Evolutionary conservation across 2,329 filamentous ascomycete species (phyloP).

Genomic region (Pyrenophora graminea): DNA sequence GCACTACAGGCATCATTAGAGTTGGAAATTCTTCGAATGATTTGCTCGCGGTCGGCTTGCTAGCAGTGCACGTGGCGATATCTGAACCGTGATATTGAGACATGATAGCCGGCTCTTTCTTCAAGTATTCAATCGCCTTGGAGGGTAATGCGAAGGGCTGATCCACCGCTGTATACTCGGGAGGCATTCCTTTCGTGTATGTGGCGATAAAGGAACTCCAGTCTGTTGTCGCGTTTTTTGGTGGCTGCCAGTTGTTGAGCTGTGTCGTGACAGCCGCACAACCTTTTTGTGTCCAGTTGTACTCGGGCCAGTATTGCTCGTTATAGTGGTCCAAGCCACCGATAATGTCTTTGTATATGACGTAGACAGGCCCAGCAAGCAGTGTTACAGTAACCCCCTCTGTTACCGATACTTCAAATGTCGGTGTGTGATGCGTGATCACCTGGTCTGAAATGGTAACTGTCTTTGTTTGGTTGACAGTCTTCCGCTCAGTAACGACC

Average conservation of each 20-base stretch:
- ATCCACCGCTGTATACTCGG: background rate
- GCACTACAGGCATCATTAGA: background rate
- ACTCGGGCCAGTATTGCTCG: constrained; percentile 2
- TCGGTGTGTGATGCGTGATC: constrained; percentile 28
- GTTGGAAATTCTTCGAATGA: background rate
- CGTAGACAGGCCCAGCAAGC: constrained; percentile 36
- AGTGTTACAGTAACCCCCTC: constrained; percentile 19
- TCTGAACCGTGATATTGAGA: constrained; percentile 32
- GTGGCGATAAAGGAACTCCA: constrained; percentile 37
- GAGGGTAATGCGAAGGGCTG: constrained; percentile 26
- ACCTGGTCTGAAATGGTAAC: constrained; percentile 16
- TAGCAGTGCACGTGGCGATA: constrained; percentile 34
- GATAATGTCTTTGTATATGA: constrained; percentile 34
- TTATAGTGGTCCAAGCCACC: constrained; percentile 27
- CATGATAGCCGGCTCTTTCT: constrained; percentile 23
- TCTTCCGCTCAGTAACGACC: constrained; percentile 26
- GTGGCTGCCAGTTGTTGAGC: constrained; percentile 25
- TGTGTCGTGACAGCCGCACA: constrained; percentile 15
- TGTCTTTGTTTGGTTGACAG: constrained; percentile 35
- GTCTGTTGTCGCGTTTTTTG: constrained; percentile 20
- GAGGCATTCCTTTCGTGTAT: constrained; percentile 7
- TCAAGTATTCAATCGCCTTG: constrained; percentile 29
- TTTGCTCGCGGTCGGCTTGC: background rate
- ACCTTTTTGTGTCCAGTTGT: background rate
- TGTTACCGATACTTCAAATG: constrained; percentile 28